Percentiles rank a stretch among this genome's conserved stretches.
These are phyloP conservation scores for Gnomoniopsis sp. DNA, from an alignment of 2,329 filamentous ascomycete species.

Conservation along the genomic window DNA sequence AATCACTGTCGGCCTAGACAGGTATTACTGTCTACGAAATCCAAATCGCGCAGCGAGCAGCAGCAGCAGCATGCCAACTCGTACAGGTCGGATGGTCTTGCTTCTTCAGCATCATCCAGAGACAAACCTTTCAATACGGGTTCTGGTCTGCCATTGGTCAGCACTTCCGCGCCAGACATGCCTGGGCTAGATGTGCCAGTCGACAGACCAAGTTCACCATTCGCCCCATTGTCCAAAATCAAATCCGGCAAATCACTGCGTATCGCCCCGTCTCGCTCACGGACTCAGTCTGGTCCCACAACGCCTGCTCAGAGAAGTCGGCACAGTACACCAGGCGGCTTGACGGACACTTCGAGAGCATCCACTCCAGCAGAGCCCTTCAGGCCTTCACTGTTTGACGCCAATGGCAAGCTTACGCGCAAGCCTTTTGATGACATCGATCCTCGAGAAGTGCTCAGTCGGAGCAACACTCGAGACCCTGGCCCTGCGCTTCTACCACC, in stretches of 20 bases:
- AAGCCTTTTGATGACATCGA: slow-evolving; percentile 41
- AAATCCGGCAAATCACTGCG: slow-evolving; percentile 18
- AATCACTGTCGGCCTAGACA: slow-evolving; percentile 62
- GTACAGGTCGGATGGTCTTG: not conserved
- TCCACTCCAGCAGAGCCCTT: not conserved
- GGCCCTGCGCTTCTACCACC: not conserved
- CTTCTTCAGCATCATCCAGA: not conserved
- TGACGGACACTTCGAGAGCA: not conserved
- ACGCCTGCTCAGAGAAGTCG: not conserved
- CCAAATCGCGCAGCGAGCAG: not conserved
- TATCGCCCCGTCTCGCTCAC: slow-evolving; percentile 20
- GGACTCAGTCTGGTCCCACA: slow-evolving; percentile 1
- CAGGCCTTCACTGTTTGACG: slow-evolving; percentile 32
- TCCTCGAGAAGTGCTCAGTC: not conserved
- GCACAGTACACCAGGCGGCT: not conserved
- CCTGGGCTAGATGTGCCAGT: not conserved
- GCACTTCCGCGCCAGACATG: not conserved
- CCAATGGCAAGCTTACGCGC: slow-evolving; percentile 38
- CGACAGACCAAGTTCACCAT: slow-evolving; percentile 24
- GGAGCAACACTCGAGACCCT: not conserved
- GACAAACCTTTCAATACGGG: not conserved
- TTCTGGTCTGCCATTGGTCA: not conserved
- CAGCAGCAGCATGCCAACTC: not conserved
- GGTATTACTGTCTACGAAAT: not conserved
- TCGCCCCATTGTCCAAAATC: slow-evolving; percentile 37